Base-by-base conservation (phyloP, 1,139 yeast species). In the Pichia sp. region DNA sequence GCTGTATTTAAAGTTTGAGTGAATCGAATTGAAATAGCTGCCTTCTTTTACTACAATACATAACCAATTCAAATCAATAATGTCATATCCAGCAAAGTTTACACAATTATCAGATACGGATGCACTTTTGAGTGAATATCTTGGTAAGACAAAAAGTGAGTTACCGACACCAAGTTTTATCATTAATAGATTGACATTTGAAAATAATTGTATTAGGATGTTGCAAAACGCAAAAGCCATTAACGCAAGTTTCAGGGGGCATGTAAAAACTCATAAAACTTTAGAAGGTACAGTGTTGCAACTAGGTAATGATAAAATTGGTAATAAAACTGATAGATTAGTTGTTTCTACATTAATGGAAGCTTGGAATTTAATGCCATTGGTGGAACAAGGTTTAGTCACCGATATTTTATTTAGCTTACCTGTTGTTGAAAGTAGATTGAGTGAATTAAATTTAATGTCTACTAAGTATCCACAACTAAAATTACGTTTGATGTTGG, bases 311-410 rank as follows among this genome's bases (percentile, higher is more conserved):
- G 62, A 67, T 56, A 49, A 66, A 1, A n/a, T 19, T 36, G 41
- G 41, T 19, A 18, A 41, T 5, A 44, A 54, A 27, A 67, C 65
- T 34, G 71, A 79, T 16, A 73, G 72, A 53, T 74, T 85, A 25
- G 81, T 87, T n/a, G 88, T 85, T 0, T 84, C 91, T 1, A 87
- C 95, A 1, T 62, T 84, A 48, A 72, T 72, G 54, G 95, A 87
- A 67, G 87, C 87, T 0, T 77, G 84, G 77, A 19, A 48, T 45
- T 28, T 53, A 30, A 22, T 53, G n/a, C 52, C 53, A 10, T 33
- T 57, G 28, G 53, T 57, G 31, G 50, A 56, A 13, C 73, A 76
- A 8, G 60, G 83, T 49, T 41, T 55, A 22, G 73, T 87, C 46
- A 71, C 66, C 7, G 93, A 86, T 64, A 72, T 85, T n/a, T 72